phyloP scores from a whole-genome alignment of 331 rosid genomes.

The Rosa hybrid region DNA sequence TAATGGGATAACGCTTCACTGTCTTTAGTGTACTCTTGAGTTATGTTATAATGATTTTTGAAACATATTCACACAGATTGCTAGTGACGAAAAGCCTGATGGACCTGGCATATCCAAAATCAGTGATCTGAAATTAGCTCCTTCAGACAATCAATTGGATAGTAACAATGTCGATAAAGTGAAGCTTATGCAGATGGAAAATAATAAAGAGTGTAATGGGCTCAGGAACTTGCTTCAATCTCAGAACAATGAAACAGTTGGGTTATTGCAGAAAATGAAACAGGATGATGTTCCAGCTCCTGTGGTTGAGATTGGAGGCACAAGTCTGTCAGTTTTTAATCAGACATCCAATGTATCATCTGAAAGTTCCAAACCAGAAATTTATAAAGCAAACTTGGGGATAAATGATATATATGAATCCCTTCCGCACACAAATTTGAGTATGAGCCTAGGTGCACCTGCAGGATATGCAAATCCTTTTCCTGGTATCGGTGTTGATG shows the following conservation, averaged over 20 bases:
- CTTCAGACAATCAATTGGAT: slow-evolving; percentile 51
- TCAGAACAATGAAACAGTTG: slow-evolving; percentile 50
- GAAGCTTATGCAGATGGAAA: slow-evolving; percentile 47
- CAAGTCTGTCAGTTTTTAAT: slow-evolving; percentile 47
- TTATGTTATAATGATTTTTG: slow-evolving; percentile 28
- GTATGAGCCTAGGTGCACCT: slow-evolving; percentile 67
- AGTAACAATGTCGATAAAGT: slow-evolving; percentile 35
- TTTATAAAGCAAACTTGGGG: slow-evolving; percentile 48
- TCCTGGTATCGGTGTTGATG: slow-evolving; percentile 50
- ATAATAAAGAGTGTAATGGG: slow-evolving; percentile 53
- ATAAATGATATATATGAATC: slow-evolving; percentile 65
- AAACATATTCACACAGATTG: slow-evolving; percentile 49
- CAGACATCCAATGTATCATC: slow-evolving; percentile 58
- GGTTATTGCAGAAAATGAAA: slow-evolving; percentile 55
- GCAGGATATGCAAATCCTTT: slow-evolving; percentile 55
- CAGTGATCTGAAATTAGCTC: slow-evolving; percentile 41
- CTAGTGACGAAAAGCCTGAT: slow-evolving; percentile 52
- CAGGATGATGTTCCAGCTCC: slow-evolving; percentile 58
- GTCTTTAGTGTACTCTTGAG: slow-evolving; percentile 17
- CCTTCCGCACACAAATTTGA: slow-evolving; percentile 74
- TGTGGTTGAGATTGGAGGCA: slow-evolving; percentile 52
- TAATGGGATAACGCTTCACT: neutral
- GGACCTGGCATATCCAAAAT: slow-evolving; percentile 52
- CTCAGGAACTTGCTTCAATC: slow-evolving; percentile 65
- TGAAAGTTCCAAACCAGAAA: slow-evolving; percentile 58